A percentile compares a stretch with the other conserved stretches of the same genome.
Conservation (phyloP, 192 early-diverging fungal species). For the Backusella sp. region DNA sequence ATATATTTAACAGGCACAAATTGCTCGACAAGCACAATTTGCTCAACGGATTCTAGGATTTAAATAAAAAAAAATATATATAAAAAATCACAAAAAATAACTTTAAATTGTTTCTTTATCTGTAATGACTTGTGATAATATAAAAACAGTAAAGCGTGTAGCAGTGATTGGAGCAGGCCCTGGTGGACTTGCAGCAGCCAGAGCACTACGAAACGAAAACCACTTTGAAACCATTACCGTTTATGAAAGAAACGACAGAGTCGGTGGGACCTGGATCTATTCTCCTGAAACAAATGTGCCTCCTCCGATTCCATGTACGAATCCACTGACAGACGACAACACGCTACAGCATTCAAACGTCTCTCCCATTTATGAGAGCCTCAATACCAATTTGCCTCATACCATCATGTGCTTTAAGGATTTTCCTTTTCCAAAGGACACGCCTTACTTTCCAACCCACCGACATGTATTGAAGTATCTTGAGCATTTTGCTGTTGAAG, state of each 20-base stretch:
- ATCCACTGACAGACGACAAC: constrained; percentile 13
- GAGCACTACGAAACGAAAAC: no score
- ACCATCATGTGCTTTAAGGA: constrained; percentile 50
- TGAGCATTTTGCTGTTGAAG: no score
- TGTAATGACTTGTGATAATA: not conserved
- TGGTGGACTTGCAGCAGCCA: constrained; percentile 28
- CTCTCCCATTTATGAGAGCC: constrained; percentile 40
- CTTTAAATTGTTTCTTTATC: no score
- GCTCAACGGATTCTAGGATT: no score
- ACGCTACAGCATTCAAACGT: not conserved
- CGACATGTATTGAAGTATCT: constrained; percentile 41
- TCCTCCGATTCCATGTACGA: constrained; percentile 32
- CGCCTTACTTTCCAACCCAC: constrained; percentile 41
- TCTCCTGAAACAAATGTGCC: constrained; percentile 28
- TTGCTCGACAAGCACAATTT: no score
- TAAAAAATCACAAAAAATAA: no score
- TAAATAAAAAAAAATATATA: no score
- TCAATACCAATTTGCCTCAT: constrained; percentile 52
- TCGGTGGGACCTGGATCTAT: constrained; percentile 55
- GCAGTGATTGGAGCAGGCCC: constrained; percentile 38
- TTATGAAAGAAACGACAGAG: constrained; percentile 44
- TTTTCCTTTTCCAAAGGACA: constrained; percentile 30
- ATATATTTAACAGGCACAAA: no score
- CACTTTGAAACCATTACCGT: constrained; percentile 38
- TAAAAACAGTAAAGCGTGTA: constrained; percentile 21